Base-by-base conservation (phyloP, 108 stramenopile genomes). In the Cafeteria roenbergensis region DNA sequence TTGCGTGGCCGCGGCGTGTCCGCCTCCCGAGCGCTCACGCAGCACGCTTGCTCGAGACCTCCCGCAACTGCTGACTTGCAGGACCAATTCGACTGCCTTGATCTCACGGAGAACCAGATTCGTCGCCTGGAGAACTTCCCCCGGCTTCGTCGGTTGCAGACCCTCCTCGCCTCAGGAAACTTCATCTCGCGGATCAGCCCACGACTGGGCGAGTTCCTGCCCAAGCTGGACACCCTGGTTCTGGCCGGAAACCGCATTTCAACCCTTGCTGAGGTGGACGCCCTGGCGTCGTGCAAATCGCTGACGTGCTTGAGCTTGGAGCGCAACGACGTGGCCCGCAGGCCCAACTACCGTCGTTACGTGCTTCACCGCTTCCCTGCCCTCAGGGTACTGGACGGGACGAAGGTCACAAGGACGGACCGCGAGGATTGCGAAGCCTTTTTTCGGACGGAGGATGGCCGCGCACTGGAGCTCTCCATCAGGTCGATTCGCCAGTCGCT, bases 61-160 rank as follows among this genome's bases (percentile, higher is more conserved):
- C n/a, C n/a, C n/a, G n/a, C n/a, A n/a, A n/a, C n/a, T n/a, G n/a
- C n/a, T n/a, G n/a, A n/a, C n/a, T 33, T 67, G 37, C 34, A 63
- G 34, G 71, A 71, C 71, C 42, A 48, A 28, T 63, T 66, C 9
- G 71, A 71, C 37, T 62, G 38, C 30, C 21, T 71, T 26, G 71
- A 71, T 36, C 51, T 71, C 29, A 54, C 71, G 24, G 71, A 65
- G 25, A 71, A 71, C 57, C 52, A 65, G n/a, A 60, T 71, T 28
- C 42, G 28, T 0, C 20, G 32, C 4, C 28, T 71, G 53, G 71
- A 71, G 50, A 71, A 71, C 51, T 57, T 71, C 0, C 71, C 71
- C 21, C 9, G 34, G 30, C 35, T 71, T 22, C n/a, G 31, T 3
- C 51, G 71, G 34, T 57, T 71, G 50, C 32, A 48, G 51, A 64